phyloP scores from a whole-genome alignment of 2,329 filamentous ascomycete genomes.

The Monosporascus sp. region DNA sequence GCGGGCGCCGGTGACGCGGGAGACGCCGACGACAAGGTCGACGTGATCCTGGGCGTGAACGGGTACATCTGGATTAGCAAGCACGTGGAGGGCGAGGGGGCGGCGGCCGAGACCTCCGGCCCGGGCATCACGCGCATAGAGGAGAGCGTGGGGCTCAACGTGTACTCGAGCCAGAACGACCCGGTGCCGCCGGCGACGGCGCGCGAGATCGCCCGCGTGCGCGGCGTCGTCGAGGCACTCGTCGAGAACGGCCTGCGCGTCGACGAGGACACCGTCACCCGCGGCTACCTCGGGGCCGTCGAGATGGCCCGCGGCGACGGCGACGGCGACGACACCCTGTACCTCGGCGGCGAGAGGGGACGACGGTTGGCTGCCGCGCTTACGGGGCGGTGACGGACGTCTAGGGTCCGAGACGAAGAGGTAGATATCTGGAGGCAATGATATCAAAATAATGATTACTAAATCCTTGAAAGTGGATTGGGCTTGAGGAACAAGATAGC shows the following conservation, averaged over 20 bases:
- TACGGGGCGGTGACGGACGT: slow-evolving; percentile 19
- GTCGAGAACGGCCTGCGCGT: slow-evolving; percentile 79
- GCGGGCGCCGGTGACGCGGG: slow-evolving; percentile 21
- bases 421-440: neutral
- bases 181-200: slow-evolving; percentile 70
- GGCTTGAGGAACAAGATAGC: no score
- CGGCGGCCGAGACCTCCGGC: slow-evolving; percentile 38
- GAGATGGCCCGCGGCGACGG: slow-evolving; percentile 63
- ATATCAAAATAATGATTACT: neutral
- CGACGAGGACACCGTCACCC: slow-evolving; percentile 83
- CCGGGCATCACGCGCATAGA: slow-evolving; percentile 75
- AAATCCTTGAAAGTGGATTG: neutral
- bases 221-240: slow-evolving; percentile 75
- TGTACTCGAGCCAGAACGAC: slow-evolving; percentile 96
- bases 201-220: slow-evolving; percentile 80
- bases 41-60: slow-evolving; percentile 89
- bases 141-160: slow-evolving; percentile 75
- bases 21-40: slow-evolving; percentile 59
- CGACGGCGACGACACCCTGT: slow-evolving; percentile 51
- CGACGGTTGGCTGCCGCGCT: slow-evolving; percentile 43
- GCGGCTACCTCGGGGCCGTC: slow-evolving; percentile 75
- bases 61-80: slow-evolving; percentile 95
- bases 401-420: neutral
- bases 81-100: slow-evolving; percentile 61
- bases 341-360: slow-evolving; percentile 54